Evolutionary conservation across 2,329 filamentous ascomycete species (phyloP).

Genomic region (Paracoccidioides brasiliensis): DNA sequence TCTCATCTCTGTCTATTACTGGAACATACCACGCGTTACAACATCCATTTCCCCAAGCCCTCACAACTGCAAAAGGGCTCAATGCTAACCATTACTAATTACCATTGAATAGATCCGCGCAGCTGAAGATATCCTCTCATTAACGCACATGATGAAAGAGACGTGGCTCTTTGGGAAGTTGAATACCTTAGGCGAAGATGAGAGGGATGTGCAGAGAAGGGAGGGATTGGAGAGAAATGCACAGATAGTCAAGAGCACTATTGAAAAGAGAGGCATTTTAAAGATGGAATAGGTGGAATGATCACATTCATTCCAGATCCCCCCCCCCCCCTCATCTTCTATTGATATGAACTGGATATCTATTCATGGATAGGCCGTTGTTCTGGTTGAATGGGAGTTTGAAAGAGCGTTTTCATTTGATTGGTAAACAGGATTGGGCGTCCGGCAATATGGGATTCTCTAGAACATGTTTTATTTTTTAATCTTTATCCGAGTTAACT

Average conservation of each 20-base stretch:
- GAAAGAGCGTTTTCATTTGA: no score
- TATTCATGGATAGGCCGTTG: no score
- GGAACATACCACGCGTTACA: not conserved
- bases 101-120: conserved; percentile 39
- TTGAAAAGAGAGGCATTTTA: conserved; percentile 15
- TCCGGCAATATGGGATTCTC: no score
- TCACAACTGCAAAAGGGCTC: not conserved
- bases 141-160: conserved; percentile 52
- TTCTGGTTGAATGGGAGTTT: no score
- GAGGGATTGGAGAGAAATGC: conserved; percentile 37
- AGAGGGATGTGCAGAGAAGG: conserved; percentile 27
- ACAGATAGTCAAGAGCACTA: conserved; percentile 32
- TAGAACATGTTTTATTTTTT: no score
- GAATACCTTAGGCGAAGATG: conserved; percentile 40
- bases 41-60: not conserved
- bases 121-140: conserved; percentile 47
- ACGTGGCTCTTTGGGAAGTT: conserved; percentile 54
- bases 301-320: no score
- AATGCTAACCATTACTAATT: not conserved
- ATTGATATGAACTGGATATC: no score
- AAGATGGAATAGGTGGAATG: conserved; percentile 8
- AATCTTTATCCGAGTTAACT: no score
- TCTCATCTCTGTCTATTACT: not conserved
- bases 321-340: no score
- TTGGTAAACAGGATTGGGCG: no score